Evolutionary conservation across 2,329 filamentous ascomycete genomes (phyloP), one percentile per base, ranked within the genome.

Genomic region (Harringtonia lauricola): DNA sequence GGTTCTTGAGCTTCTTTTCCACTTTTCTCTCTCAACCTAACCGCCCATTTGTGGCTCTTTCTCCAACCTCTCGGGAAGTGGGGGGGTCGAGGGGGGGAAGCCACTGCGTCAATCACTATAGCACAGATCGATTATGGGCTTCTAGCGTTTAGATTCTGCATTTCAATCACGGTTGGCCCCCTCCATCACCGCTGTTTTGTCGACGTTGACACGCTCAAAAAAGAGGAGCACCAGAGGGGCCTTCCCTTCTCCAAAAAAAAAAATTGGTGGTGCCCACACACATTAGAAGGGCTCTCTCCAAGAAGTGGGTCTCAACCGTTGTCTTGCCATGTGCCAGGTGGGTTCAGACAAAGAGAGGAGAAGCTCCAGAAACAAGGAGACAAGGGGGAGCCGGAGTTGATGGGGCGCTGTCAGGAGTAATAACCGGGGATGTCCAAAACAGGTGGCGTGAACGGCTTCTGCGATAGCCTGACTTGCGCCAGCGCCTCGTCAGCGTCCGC

Each of bases 101-200:
- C 14, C 38, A 29, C 31, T 33, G 38, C n/a, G 19, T 35, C n/a
- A 17, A 15, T 5, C 26, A 40, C 35, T n/a, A 36, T 36, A 37
- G 12, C 29, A 35, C 28, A 38, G 41, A 43, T 43, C 42, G 41
- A 13, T 18, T 30, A 22, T 39, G 39, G 33, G 30, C 42, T 38
- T 39, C 42, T 43, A 43, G 42, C 42, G 42, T 39, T 15, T 33
- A 43, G 42, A 43, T 43, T 43, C 42, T 43, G 36, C 36, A 36
- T 29, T 43, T 26, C 41, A 26, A 19, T 8, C 34, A 24, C 40
- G 15, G n/a, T 29, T 29, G 24, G 19, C 34, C 33, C 40, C 24
- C 8, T 22, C 15, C 13, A 36, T 18, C 17, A 26, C 40, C 24
- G 30, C 29, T 31, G 18, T 22, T 3, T 31, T 41, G 17, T 31